Conservation (phyloP, 495 filamentous ascomycete species). For the Penicillium ochrochloron region DNA sequence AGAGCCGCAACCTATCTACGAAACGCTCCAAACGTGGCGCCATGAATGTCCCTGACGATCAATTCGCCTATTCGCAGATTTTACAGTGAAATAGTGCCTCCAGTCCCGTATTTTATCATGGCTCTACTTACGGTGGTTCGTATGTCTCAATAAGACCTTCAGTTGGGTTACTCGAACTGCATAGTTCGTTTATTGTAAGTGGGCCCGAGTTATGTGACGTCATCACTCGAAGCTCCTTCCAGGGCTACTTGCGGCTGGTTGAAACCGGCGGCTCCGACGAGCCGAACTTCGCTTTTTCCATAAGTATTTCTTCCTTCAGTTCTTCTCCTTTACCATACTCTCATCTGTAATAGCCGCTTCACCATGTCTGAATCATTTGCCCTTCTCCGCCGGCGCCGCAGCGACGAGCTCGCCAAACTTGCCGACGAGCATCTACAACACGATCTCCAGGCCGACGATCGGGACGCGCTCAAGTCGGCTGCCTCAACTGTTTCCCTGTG, state of each 20-base stretch:
- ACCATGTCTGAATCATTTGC: slow-evolving; percentile 57
- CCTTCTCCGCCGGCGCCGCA: slow-evolving; percentile 56
- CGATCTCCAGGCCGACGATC: slow-evolving; percentile 62
- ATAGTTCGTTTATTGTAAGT: not conserved
- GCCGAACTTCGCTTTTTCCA: not conserved
- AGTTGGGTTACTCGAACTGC: not conserved
- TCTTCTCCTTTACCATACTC: not conserved
- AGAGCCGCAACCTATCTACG: too few relatives aligned
- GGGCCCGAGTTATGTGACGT: slow-evolving; percentile 1
- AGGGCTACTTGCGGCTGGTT: not conserved
- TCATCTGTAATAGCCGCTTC: not conserved
- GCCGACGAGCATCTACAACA: slow-evolving; percentile 68
- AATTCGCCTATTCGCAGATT: not conserved
- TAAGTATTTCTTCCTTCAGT: not conserved
- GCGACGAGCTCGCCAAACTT: slow-evolving; percentile 58
- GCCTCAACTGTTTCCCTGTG: slow-evolving; percentile 55
- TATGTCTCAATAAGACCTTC: not conserved
- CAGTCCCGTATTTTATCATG: too few relatives aligned
- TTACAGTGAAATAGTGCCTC: not conserved
- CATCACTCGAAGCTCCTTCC: slow-evolving; percentile 10
- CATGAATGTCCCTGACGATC: not conserved
- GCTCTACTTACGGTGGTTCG: too few relatives aligned
- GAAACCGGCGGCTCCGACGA: not conserved
- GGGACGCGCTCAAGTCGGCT: slow-evolving; percentile 59
- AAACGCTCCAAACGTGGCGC: not conserved